Evolutionary conservation across 345 rosid genomes (phyloP).

Genomic region (Psidium guajava): DNA sequence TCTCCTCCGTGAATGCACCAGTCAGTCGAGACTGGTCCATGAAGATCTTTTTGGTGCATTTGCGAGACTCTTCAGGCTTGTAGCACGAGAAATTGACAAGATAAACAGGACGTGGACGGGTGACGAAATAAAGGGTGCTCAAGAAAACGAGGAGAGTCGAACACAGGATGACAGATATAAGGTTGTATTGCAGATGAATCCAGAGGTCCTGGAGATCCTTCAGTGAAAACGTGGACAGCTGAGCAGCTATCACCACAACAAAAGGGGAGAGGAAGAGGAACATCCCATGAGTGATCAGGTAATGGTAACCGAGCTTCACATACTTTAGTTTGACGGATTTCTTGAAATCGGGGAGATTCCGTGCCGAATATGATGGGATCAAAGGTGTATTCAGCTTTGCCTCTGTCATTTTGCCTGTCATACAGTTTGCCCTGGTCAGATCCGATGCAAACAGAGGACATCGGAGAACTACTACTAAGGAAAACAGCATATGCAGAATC

Average conservation of each 20-base stretch:
- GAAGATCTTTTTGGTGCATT: slow-evolving; percentile 20
- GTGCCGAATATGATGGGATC: neutral
- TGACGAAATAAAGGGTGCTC: slow-evolving; percentile 1
- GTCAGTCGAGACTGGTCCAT: slow-evolving; percentile 20
- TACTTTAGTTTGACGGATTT: slow-evolving; percentile 7
- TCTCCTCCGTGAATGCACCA: slow-evolving; percentile 14
- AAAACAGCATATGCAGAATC: neutral
- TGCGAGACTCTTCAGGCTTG: slow-evolving; percentile 19
- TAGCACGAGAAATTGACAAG: slow-evolving; percentile 27
- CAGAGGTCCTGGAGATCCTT: slow-evolving; percentile 5
- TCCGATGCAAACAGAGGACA: neutral
- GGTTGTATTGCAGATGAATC: slow-evolving; percentile 5
- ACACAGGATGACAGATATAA: slow-evolving; percentile 1
- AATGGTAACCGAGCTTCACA: slow-evolving; percentile 8
- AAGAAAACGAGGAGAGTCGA: slow-evolving; percentile 6
- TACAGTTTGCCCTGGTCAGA: neutral
- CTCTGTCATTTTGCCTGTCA: slow-evolving; percentile 5
- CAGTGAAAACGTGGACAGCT: slow-evolving; percentile 2
- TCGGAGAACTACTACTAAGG: neutral
- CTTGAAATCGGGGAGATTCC: slow-evolving; percentile 7
- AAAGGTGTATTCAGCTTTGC: neutral
- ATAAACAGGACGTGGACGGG: slow-evolving; percentile 19
- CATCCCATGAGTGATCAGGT: slow-evolving; percentile 7
- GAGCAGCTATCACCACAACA: slow-evolving; percentile 1
- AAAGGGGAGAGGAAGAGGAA: slow-evolving; percentile 4